phyloP scores from a whole-genome alignment of 2,329 filamentous ascomycete genomes.

The Arachnopeziza araneosa region DNA sequence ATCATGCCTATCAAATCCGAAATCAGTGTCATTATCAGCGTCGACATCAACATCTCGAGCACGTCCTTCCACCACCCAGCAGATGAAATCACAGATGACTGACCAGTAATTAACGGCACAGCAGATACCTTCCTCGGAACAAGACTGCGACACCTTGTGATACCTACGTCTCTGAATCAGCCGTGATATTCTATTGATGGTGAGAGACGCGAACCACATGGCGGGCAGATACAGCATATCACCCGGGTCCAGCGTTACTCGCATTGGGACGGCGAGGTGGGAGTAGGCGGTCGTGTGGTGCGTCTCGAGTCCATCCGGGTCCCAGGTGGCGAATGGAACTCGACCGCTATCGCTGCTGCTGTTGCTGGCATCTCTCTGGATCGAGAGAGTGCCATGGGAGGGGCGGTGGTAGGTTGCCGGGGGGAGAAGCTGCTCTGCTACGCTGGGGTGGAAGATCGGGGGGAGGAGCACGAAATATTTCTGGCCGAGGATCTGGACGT shows the following conservation, averaged over 20 bases:
- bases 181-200: no score
- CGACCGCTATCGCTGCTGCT: conserved; percentile 35
- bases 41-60: no score
- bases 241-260: conserved; percentile 64
- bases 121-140: conserved; percentile 63
- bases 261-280: conserved; percentile 50
- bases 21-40: no score
- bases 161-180: conserved; percentile 43
- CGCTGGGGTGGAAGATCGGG: conserved; percentile 62
- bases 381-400: neutral
- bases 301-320: conserved; percentile 45
- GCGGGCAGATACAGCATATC: conserved; percentile 81
- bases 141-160: conserved; percentile 74
- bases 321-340: conserved; percentile 69
- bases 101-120: conserved; percentile 80
- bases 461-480: conserved; percentile 74
- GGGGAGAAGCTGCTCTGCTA: conserved; percentile 55
- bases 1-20: conserved; percentile 65
- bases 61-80: neutral
- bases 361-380: conserved; percentile 7
- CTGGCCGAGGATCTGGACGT: conserved; percentile 65
- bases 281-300: conserved; percentile 50
- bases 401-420: conserved; percentile 50
- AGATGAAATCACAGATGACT: conserved; percentile 16
- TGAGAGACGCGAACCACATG: conserved; percentile 61